Percentiles rank a stretch among this genome's conserved stretches.
Conservation (phyloP, 345 rosid genomes). For the Eutrema heterophyllum region DNA sequence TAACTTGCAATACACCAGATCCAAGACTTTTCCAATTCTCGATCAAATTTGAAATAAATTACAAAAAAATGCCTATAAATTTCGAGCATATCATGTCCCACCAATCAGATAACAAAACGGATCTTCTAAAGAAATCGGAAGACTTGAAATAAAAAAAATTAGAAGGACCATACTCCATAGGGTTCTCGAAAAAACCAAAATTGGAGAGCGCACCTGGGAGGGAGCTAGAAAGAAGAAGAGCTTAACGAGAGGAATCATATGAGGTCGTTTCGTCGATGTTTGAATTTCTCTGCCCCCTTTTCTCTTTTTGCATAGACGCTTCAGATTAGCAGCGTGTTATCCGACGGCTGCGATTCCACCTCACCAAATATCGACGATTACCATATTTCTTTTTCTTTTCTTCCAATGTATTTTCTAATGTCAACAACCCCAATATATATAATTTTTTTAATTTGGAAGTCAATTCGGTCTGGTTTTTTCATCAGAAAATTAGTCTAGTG, state of each 20-base stretch:
- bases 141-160: background rate
- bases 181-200: background rate
- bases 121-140: background rate
- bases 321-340: conserved; percentile 26
- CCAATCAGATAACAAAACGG: background rate
- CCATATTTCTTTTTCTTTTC: background rate
- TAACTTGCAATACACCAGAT: conserved; percentile 15
- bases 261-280: conserved; percentile 25
- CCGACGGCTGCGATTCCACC: conserved; percentile 29
- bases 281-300: conserved; percentile 11
- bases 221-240: background rate
- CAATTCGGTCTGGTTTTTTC: background rate
- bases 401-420: background rate
- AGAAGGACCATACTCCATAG: background rate
- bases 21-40: background rate
- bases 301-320: background rate
- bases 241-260: background rate
- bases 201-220: background rate
- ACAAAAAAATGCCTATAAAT: too few relatives aligned
- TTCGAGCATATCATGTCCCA: background rate
- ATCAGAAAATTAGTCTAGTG: too few relatives aligned
- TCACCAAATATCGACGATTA: background rate
- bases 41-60: background rate
- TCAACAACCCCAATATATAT: background rate
- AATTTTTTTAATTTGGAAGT: background rate